Evolutionary conservation across 345 rosid species (phyloP), one percentile per base, ranked within the genome.

Genomic region (Hypericum androsaemum): DNA sequence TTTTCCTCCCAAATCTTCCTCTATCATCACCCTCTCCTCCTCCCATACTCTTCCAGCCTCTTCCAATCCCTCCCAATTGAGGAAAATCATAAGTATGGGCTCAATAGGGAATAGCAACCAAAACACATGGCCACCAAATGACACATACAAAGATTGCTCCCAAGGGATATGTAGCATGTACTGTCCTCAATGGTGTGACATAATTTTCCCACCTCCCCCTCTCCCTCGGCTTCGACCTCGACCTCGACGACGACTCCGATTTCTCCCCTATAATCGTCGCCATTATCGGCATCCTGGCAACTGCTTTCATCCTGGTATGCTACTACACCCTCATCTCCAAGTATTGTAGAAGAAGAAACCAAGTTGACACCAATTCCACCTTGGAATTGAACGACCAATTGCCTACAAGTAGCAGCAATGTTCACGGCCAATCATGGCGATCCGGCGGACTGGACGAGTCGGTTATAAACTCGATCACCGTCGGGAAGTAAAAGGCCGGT

Each of bases 141-240:
- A 57, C 36, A 10, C 80, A 5, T 82, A 82, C 57, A 84, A 49
- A 57, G 98, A 86, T 55, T 89, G 98, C 56, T 84, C 96, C 1
- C 82, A 76, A 50, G 78, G 81, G 38, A 55, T 90, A 51, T 90
- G 98, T 51, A 86, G 80, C 80, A 57, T 82, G 7, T 84, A 82
- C 63, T 89, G 97, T 48, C 94, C 94, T 0, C 90, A 86, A 60
- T 77, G 94, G 90, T 89, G 95, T 63, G 83, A 80, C 71, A 56
- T 78, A 47, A 57, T 77, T 56, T 82, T 84, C 82, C 78, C 90
- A 37, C 94, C 94, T 39, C 95, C 90, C 2, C 88, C 95, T 14
- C 74, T 17, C 16, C 15, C 17, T 7, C n/a, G 12, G 12, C 48
- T 12, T 8, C 48, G 12, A 14, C 48, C 16, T 8, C 48, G 14